Conservation (phyloP, 805 yeast genomes). For the Candida chauliodis region DNA sequence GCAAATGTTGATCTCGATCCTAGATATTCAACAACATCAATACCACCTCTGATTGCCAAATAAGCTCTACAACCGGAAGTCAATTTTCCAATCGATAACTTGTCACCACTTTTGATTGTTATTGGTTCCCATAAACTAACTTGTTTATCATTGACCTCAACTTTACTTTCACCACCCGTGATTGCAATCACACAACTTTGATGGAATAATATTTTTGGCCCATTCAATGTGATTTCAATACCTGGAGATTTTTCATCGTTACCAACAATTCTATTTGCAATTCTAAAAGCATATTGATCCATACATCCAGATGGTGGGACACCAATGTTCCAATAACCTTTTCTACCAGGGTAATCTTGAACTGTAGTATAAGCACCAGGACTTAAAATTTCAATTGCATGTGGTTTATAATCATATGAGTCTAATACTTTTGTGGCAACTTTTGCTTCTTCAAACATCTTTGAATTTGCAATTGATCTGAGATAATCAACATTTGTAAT, state of each 20-base stretch:
- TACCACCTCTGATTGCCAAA: conserved; percentile 86
- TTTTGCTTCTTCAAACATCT: conserved; percentile 78
- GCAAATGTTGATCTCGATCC: conserved; percentile 98
- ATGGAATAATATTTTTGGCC: conserved; percentile 86
- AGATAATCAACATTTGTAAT: conserved; percentile 87
- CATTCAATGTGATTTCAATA: conserved; percentile 80
- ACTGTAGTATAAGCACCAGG: conserved; percentile 85
- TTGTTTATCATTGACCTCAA: conserved; percentile 58
- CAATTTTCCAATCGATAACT: conserved; percentile 76
- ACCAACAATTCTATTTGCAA: conserved; percentile 90
- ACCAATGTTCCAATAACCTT: conserved; percentile 84
- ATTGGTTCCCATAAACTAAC: conserved; percentile 73
- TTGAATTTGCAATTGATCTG: conserved; percentile 76
- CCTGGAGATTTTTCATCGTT: conserved; percentile 82
- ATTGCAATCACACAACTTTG: conserved; percentile 72
- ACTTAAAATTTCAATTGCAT: conserved; percentile 75
- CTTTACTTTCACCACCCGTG: conserved; percentile 79
- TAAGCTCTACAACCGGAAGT: conserved; percentile 84
- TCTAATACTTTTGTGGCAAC: conserved; percentile 89
- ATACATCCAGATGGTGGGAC: conserved; percentile 99
- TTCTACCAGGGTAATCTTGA: conserved; percentile 96
- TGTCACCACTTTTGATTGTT: conserved; percentile 68
- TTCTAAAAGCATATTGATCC: conserved; percentile 88
- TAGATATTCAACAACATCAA: conserved; percentile 89
- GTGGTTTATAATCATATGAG: conserved; percentile 70